A percentile compares a stretch with the other conserved stretches of the same genome.
Evolutionary conservation across 371 early-diverging fungal species (phyloP).

Genomic region (Lichtheimia corymbifera): DNA sequence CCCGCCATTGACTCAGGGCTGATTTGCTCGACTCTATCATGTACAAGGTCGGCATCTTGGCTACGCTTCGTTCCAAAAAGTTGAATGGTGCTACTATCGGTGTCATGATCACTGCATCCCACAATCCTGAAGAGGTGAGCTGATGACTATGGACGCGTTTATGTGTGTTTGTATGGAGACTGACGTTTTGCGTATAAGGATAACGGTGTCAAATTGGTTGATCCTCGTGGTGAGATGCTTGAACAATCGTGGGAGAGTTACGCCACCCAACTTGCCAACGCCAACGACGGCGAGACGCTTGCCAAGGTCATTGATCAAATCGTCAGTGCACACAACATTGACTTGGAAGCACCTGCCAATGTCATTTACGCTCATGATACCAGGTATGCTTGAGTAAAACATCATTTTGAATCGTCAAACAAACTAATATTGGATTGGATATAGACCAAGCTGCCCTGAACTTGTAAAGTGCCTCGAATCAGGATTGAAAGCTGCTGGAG

Average conservation of each 20-base stretch:
- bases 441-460: conserved; percentile 82
- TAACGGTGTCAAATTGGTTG: conserved; percentile 99
- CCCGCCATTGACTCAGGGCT: conserved; percentile 52
- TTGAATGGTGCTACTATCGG: conserved; percentile 91
- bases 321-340: conserved; percentile 69
- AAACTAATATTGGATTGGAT: not conserved
- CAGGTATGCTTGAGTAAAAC: conserved; percentile 54
- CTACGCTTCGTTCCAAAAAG: conserved; percentile 88
- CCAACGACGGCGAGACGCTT: conserved; percentile 70
- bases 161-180: no score
- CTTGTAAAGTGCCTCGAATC: conserved; percentile 81
- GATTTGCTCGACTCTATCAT: conserved; percentile 87
- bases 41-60: conserved; percentile 93
- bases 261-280: conserved; percentile 93
- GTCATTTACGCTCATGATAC: conserved; percentile 94
- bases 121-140: conserved; percentile 90
- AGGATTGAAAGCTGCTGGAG: conserved; percentile 78
- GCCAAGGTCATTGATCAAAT: conserved; percentile 65
- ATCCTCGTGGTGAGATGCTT: conserved; percentile 99
- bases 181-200: conserved; percentile 59
- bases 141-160: not conserved
- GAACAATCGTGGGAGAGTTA: conserved; percentile 95
- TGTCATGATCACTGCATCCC: conserved; percentile 99
- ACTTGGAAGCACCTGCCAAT: conserved; percentile 60
- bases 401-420: not conserved